Percentiles rank a stretch among this genome's conserved stretches.
phyloP scores from a whole-genome alignment of 1,139 yeast species.

The Pneumocystis jirovecii region DNA sequence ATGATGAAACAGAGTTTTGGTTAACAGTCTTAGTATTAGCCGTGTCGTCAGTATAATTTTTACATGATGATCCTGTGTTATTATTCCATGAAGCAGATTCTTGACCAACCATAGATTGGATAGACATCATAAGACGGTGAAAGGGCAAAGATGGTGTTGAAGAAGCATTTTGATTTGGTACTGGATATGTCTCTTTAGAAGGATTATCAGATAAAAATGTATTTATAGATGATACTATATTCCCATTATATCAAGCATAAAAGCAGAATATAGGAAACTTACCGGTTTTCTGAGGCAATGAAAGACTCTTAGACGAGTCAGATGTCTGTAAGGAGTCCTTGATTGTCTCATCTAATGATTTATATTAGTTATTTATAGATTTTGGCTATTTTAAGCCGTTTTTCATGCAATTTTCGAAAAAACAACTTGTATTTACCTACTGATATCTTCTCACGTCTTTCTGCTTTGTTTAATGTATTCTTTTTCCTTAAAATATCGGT shows the following conservation, averaged over 20 bases:
- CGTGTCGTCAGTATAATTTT: neutral
- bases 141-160: neutral
- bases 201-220: neutral
- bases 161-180: neutral
- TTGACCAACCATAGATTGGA: neutral
- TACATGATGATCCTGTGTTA: neutral
- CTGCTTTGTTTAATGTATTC: neutral
- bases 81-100: neutral
- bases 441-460: neutral
- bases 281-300: neutral
- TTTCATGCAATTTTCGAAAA: neutral
- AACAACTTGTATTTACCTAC: neutral
- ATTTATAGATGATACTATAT: neutral
- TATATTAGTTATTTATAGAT: neutral
- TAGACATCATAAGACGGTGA: neutral
- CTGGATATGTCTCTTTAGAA: neutral
- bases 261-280: neutral
- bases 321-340: neutral
- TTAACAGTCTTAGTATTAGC: neutral
- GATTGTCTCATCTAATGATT: neutral
- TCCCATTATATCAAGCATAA: neutral
- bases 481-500: neutral
- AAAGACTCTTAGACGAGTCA: neutral
- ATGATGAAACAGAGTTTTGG: neutral
- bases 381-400: neutral